These are phyloP conservation scores for Forsythia suspensa DNA, from an alignment of 257 asterid species.

Conservation along the genomic window DNA sequence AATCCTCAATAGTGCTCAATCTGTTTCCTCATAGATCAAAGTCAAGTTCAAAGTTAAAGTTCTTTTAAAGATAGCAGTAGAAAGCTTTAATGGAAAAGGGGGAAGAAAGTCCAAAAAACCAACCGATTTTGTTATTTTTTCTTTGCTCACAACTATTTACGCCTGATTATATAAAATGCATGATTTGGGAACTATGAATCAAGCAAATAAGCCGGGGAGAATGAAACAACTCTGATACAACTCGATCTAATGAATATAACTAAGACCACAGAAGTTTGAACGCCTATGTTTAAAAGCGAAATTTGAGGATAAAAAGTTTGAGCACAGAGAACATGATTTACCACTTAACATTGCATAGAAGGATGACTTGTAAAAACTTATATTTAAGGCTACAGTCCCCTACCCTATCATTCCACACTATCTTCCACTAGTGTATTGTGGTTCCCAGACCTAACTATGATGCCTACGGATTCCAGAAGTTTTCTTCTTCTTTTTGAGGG, in stretches of 20 bases:
- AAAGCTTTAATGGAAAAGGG: neutral
- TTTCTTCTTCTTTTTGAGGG: no score
- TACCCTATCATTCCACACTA: conserved; percentile 42
- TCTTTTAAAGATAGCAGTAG: conserved; percentile 1
- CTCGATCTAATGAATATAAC: no score
- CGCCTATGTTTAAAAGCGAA: no score
- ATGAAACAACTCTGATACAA: neutral
- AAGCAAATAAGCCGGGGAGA: neutral
- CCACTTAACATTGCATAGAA: no score
- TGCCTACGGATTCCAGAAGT: neutral
- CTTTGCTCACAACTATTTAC: neutral
- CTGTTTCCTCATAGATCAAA: conserved; percentile 46
- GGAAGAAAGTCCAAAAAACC: neutral
- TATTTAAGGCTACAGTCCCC: no score
- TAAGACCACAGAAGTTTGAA: no score
- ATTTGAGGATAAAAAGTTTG: no score
- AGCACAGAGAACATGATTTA: no score
- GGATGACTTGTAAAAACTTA: no score
- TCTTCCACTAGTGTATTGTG: conserved; percentile 86
- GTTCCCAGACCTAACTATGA: conserved; percentile 77
- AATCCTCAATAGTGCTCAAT: conserved; percentile 75
- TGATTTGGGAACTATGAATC: neutral
- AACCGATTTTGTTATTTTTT: neutral
- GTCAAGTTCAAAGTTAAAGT: conserved; percentile 22
- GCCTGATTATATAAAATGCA: conserved; percentile 6